phyloP scores from a whole-genome alignment of 2,329 filamentous ascomycete species.

The Trichophyton simii region DNA sequence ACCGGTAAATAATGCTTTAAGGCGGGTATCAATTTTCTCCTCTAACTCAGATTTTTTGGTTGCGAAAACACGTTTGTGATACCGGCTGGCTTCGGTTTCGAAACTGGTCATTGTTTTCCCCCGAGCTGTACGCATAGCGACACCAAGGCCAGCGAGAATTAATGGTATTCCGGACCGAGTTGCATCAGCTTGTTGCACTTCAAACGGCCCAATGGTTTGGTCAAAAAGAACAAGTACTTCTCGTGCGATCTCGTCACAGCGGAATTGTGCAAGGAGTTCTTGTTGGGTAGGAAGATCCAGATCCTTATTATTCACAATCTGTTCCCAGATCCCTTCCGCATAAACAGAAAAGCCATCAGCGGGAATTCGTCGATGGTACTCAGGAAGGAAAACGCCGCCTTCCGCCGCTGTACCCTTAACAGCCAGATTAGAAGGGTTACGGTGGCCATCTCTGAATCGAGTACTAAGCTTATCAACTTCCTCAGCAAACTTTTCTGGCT shows the following conservation, averaged over 20 bases:
- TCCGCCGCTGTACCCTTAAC: slow-evolving; percentile 56
- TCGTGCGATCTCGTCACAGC: slow-evolving; percentile 89
- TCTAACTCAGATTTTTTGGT: slow-evolving; percentile 78
- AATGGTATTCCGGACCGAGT: slow-evolving; percentile 58
- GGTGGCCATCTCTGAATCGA: slow-evolving; percentile 71
- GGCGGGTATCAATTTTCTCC: slow-evolving; percentile 69
- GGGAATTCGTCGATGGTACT: slow-evolving; percentile 91
- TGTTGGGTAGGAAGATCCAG: slow-evolving; percentile 93
- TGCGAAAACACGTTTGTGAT: slow-evolving; percentile 90
- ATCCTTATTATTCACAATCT: slow-evolving; percentile 98
- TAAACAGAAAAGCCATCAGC: slow-evolving; percentile 95
- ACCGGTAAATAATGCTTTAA: slow-evolving; percentile 79
- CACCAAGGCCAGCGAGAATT: slow-evolving; percentile 63
- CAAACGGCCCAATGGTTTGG: slow-evolving; percentile 64
- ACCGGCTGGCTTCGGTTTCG: slow-evolving; percentile 78
- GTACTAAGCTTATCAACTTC: slow-evolving; percentile 69
- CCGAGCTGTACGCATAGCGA: slow-evolving; percentile 58
- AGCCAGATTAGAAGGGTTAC: slow-evolving; percentile 50
- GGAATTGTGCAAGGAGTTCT: slow-evolving; percentile 89
- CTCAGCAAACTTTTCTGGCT: slow-evolving; percentile 75
- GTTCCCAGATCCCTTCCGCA: slow-evolving; percentile 89
- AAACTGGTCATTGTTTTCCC: slow-evolving; percentile 68
- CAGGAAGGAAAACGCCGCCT: slow-evolving; percentile 75
- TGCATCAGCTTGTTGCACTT: slow-evolving; percentile 70
- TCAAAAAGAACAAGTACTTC: slow-evolving; percentile 82